These are phyloP conservation scores for Geranomyces variabilis DNA, from an alignment of 192 early-diverging fungal species.

Conservation along the genomic window DNA sequence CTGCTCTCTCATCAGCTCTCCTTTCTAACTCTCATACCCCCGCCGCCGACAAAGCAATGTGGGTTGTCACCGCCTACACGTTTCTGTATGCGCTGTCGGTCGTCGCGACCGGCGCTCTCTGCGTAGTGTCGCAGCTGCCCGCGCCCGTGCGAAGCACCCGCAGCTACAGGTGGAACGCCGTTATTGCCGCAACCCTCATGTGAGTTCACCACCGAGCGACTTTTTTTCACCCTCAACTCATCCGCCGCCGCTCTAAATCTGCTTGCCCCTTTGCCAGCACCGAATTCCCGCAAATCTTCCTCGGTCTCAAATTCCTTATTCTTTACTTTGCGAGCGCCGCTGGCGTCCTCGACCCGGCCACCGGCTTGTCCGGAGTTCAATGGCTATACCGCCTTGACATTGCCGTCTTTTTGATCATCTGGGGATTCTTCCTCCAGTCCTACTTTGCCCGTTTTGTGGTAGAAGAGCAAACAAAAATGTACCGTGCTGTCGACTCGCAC, in stretches of 20 bases:
- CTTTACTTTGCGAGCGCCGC: conserved; percentile 15
- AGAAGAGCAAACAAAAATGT: conserved; percentile 38
- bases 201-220: neutral
- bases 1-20: too few relatives aligned
- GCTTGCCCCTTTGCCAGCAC: conserved; percentile 6
- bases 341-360: conserved; percentile 16
- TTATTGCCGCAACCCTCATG: conserved; percentile 21
- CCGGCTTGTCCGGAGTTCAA: neutral
- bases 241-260: neutral
- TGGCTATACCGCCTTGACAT: conserved; percentile 40
- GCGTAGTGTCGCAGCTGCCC: conserved; percentile 27
- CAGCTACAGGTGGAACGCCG: conserved; percentile 13
- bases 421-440: conserved; percentile 43
- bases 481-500: conserved; percentile 34
- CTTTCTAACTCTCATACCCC: too few relatives aligned
- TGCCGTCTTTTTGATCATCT: conserved; percentile 26
- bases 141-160: conserved; percentile 1
- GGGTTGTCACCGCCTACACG: neutral
- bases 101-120: conserved; percentile 12
- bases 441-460: conserved; percentile 38
- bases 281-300: conserved; percentile 31
- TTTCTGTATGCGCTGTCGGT: conserved; percentile 22
- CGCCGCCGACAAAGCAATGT: too few relatives aligned
- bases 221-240: neutral
- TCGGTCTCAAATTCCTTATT: conserved; percentile 22